Conservation (phyloP, 2,329 filamentous ascomycete species). For the Scytalidium lignicola region DNA sequence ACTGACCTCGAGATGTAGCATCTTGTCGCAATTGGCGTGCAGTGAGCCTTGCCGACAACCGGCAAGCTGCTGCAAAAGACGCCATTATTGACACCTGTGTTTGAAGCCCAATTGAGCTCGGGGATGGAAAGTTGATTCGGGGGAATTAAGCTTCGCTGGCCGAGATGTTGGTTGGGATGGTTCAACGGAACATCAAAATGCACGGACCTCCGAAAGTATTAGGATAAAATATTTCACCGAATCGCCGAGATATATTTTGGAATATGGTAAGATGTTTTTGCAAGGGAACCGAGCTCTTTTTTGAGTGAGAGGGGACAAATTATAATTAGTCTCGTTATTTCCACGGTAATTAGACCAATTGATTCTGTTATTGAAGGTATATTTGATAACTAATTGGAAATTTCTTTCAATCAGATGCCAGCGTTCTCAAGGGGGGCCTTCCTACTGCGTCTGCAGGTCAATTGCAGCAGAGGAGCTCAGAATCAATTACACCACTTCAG, state of each 20-base stretch:
- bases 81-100: conserved; percentile 47
- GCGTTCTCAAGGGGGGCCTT: conserved; percentile 30
- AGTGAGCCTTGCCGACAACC: conserved; percentile 56
- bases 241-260: neutral
- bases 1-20: conserved; percentile 54
- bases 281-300: neutral
- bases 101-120: conserved; percentile 25
- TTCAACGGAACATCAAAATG: neutral
- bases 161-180: neutral
- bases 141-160: neutral
- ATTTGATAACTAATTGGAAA: conserved; percentile 8
- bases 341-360: conserved; percentile 8
- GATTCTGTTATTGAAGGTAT: neutral
- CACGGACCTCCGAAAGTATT: neutral
- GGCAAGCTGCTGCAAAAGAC: conserved; percentile 59
- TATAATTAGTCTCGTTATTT: no score
- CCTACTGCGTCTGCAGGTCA: neutral
- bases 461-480: neutral
- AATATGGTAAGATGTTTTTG: neutral
- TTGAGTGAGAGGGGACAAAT: conserved; percentile 13
- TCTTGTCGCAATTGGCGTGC: conserved; percentile 48
- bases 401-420: conserved; percentile 24
- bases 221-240: neutral
- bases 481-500: neutral
- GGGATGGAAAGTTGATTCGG: no score